Evolutionary conservation across 2,329 filamentous ascomycete genomes (phyloP).

Genomic region (Laburnicola sp.): DNA sequence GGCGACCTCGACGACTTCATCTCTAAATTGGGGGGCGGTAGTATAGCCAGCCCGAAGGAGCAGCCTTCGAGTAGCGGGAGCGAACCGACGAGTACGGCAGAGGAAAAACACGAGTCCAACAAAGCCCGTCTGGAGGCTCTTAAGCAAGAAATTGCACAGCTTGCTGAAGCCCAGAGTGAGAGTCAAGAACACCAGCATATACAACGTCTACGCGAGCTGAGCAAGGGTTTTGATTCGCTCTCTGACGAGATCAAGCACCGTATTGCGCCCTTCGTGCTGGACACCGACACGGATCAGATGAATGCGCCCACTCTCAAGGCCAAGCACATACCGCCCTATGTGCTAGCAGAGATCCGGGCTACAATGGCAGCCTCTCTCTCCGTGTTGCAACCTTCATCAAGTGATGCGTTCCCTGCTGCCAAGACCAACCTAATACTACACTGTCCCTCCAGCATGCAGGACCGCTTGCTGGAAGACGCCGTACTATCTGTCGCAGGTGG

Average conservation of each 20-base stretch:
- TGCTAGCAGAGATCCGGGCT: slow-evolving; percentile 52
- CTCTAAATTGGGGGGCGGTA: slow-evolving; percentile 13
- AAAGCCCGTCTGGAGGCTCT: neutral
- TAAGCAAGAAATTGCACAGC: neutral
- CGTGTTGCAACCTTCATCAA: slow-evolving; percentile 36
- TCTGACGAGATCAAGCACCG: too few species aligned
- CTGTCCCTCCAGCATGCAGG: slow-evolving; percentile 61
- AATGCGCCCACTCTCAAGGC: too few species aligned
- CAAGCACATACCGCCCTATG: slow-evolving; percentile 26
- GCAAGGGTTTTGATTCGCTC: too few species aligned
- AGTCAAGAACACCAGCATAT: neutral
- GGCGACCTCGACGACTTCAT: slow-evolving; percentile 19
- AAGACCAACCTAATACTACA: slow-evolving; percentile 63
- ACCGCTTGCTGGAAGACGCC: slow-evolving; percentile 60
- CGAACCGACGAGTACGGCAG: neutral
- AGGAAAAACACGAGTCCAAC: neutral
- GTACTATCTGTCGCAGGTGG: slow-evolving; percentile 65
- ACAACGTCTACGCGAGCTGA: too few species aligned
- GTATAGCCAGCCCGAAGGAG: slow-evolving; percentile 9
- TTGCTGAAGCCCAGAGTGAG: neutral
- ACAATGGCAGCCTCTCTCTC: slow-evolving; percentile 56
- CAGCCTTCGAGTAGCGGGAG: slow-evolving; percentile 8
- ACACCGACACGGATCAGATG: neutral
- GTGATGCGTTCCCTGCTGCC: slow-evolving; percentile 51
- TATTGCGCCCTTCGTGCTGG: neutral